phyloP scores from a whole-genome alignment of 1,139 yeast genomes.

The Protomyces arabidopsidicola region DNA sequence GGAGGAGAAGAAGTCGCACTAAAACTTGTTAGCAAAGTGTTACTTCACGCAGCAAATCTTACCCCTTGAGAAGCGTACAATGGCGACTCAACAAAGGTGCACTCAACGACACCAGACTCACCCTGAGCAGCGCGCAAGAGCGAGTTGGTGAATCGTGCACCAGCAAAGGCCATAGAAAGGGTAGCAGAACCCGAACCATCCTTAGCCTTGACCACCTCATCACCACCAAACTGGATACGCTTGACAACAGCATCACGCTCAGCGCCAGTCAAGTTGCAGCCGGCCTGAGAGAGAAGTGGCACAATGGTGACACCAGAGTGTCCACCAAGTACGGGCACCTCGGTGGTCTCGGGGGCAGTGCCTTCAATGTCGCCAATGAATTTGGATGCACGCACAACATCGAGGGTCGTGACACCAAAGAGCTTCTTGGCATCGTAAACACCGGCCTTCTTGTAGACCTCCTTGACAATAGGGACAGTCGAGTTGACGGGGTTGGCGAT shows the following conservation, averaged over 20 bases:
- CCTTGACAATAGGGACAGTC: conserved; percentile 96
- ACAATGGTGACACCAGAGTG: conserved; percentile 98
- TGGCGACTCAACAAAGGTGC: conserved; percentile 66
- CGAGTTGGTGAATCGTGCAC: conserved; percentile 53
- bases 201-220: conserved; percentile 97
- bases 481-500: conserved; percentile 98
- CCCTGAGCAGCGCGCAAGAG: conserved; percentile 54
- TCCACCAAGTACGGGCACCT: conserved; percentile 77
- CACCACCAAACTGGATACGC: conserved; percentile 98
- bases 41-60: neutral
- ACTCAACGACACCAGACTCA: conserved; percentile 50
- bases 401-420: conserved; percentile 96
- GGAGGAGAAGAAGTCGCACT: conserved; percentile 51
- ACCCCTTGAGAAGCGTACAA: conserved; percentile 69
- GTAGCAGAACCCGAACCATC: conserved; percentile 99
- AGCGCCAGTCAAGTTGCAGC: conserved; percentile 48
- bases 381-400: conserved; percentile 87
- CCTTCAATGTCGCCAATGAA: conserved; percentile 69
- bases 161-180: conserved; percentile 97
- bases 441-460: conserved; percentile 78
- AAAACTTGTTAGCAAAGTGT: neutral
- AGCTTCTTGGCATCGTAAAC: conserved; percentile 87
- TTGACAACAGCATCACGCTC: conserved; percentile 69
- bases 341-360: conserved; percentile 50
- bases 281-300: conserved; percentile 78